Evolutionary conservation across 2,329 filamentous ascomycete genomes (phyloP), one percentile per base, ranked within the genome.

Genomic region (Stemphylium lycopersici): DNA sequence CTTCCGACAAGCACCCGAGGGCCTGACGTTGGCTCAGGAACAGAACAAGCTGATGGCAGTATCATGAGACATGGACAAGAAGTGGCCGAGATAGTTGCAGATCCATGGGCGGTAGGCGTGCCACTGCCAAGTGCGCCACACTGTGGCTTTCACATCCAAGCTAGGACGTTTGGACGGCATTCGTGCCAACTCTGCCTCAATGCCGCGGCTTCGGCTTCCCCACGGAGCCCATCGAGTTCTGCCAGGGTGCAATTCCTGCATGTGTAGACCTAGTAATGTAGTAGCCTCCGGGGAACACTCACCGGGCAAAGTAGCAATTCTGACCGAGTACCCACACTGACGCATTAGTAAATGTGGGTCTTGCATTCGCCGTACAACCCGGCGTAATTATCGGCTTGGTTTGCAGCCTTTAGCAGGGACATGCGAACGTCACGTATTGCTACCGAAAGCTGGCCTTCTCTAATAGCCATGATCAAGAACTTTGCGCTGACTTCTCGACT

Each of bases 1-100:
- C 47, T 98, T 90, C 80, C 88, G 95, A 62, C 95, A 98, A 70
- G 79, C 80, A 34, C 80, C 80, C 6, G 80, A 83, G 67, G 79
- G 79, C 31, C 70, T 79, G 59, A 79, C 78, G 18, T 67, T 80
- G 43, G 79, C 80, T 8, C 74, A 78, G 61, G 77, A 78, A 60
- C 79, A 81, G 68, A 80, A 80, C 54, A 76, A 76, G 56, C 52
- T 75, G 31, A 75, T 76, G 59, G 72, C 72, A 52, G 72, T 70
- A 18, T 69, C 73, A 50, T 76, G 67, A 74, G 49, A 7, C 12
- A 50, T 18, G 6, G 7, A 34, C 6, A 29, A 11, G 26, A 22
- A 22, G 13, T 22, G n/a, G 39, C 15, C 29, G 29, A 38, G 33
- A 32, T 12, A 36, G 5, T 12, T 46, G 40, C 13, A 11, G n/a